Evolutionary conservation across 2,329 filamentous ascomycete species (phyloP).

Genomic region (Epichloe hybrida): DNA sequence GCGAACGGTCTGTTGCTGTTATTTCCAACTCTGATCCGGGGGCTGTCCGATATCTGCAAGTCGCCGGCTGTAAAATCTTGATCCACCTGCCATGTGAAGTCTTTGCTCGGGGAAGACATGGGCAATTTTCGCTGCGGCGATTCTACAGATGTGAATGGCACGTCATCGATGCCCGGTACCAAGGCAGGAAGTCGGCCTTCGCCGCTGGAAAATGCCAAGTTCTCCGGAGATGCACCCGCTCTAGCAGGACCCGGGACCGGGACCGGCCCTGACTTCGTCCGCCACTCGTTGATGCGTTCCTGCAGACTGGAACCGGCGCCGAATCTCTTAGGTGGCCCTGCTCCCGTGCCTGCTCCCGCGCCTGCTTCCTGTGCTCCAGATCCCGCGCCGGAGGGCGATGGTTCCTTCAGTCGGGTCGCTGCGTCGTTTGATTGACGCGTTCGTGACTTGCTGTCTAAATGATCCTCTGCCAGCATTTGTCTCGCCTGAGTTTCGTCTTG

Average conservation of each 20-base stretch:
- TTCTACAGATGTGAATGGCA: slow-evolving; percentile 22
- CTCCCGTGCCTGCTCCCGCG: background rate
- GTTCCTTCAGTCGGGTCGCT: slow-evolving; percentile 9
- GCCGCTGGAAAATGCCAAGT: slow-evolving; percentile 14
- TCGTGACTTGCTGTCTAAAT: slow-evolving; percentile 17
- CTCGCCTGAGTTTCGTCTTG: slow-evolving; percentile 19
- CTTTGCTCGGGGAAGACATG: slow-evolving; percentile 33
- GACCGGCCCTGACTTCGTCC: slow-evolving; percentile 1
- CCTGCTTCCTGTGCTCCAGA: background rate
- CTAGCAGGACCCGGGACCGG: background rate
- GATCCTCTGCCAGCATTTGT: slow-evolving; percentile 15
- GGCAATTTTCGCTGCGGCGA: background rate
- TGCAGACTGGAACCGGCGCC: background rate
- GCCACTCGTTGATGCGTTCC: slow-evolving; percentile 6
- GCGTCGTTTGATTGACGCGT: background rate
- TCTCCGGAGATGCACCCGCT: background rate
- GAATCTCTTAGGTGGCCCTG: background rate
- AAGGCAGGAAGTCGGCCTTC: slow-evolving; percentile 22
- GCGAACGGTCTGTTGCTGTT: slow-evolving; percentile 21
- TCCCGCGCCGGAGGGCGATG: background rate
- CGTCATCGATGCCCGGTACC: slow-evolving; percentile 25
- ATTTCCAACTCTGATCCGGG: slow-evolving; percentile 29
- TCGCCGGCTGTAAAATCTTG: slow-evolving; percentile 45
- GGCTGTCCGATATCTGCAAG: slow-evolving; percentile 41
- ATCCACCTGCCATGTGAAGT: slow-evolving; percentile 42